A percentile compares a stretch with the other conserved stretches of the same genome.
Evolutionary conservation across 352 stramenopile species (phyloP).

Genomic region (Pythium guiyangense): DNA sequence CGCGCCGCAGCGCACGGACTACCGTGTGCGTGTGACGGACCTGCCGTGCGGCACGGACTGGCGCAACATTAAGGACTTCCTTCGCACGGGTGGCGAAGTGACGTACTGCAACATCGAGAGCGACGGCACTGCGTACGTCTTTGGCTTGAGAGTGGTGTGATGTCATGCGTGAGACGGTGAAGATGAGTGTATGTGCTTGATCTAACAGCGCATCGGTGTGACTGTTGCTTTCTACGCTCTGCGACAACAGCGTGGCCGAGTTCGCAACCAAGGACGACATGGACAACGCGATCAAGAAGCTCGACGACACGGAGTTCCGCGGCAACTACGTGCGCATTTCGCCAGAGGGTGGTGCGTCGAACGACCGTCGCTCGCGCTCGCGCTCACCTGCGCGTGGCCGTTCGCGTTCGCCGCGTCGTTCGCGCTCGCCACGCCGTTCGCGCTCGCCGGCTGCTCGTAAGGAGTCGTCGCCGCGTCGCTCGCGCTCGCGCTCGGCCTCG

Average conservation of each 20-base stretch:
- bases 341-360: constrained; percentile 28
- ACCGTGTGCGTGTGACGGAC: constrained; percentile 71
- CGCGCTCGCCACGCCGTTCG: constrained; percentile 42
- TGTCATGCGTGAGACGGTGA: neutral
- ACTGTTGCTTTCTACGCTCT: too few species aligned
- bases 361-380: constrained; percentile 55
- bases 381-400: constrained; percentile 54
- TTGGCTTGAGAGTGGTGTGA: neutral
- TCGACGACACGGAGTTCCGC: constrained; percentile 87
- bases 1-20: constrained; percentile 71
- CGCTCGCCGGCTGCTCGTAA: constrained; percentile 58
- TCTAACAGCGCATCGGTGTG: neutral
- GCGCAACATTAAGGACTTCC: constrained; percentile 86
- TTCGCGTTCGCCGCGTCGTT: constrained; percentile 50
- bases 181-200: neutral
- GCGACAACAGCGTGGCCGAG: constrained; percentile 53
- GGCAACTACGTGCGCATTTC: constrained; percentile 78
- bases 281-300: constrained; percentile 80
- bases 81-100: constrained; percentile 78
- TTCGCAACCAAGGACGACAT: constrained; percentile 81
- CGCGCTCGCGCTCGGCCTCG: constrained; percentile 61
- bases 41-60: constrained; percentile 75
- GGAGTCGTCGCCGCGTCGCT: constrained; percentile 57
- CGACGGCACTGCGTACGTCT: constrained; percentile 79
- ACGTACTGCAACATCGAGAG: constrained; percentile 83